Percentiles rank a stretch among this genome's conserved stretches.
These are phyloP conservation scores for Amphicarpaea edgeworthii DNA, from an alignment of 306 rosid genomes.

Conservation along the genomic window DNA sequence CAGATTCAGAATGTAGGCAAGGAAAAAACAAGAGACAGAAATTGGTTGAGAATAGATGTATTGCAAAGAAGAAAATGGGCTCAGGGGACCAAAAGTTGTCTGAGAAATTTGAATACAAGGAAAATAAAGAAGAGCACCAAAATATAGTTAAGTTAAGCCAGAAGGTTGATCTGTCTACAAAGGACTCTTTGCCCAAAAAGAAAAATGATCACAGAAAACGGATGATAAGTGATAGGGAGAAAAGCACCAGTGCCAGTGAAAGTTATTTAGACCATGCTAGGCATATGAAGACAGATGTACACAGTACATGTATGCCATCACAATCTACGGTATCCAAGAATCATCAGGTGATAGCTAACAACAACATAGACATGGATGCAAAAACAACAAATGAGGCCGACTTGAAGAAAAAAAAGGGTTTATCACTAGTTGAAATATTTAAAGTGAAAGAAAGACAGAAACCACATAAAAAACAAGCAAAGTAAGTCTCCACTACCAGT, in stretches of 20 bases:
- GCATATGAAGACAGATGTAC: conserved; percentile 42
- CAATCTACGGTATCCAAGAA: conserved; percentile 38
- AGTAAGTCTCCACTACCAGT: conserved; percentile 47
- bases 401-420: conserved; percentile 27
- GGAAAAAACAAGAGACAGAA: conserved; percentile 53
- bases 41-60: conserved; percentile 40
- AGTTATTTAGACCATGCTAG: conserved; percentile 30
- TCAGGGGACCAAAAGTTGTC: conserved; percentile 28
- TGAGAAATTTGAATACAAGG: conserved; percentile 31
- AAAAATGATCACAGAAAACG: conserved; percentile 29
- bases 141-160: conserved; percentile 37
- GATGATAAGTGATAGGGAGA: conserved; percentile 38
- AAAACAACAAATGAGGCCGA: conserved; percentile 10
- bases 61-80: conserved; percentile 41
- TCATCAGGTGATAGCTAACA: conserved; percentile 39
- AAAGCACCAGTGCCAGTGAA: conserved; percentile 26
- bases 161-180: conserved; percentile 38
- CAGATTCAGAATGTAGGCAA: conserved; percentile 45
- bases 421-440: conserved; percentile 25
- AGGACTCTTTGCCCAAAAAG: conserved; percentile 32
- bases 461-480: conserved; percentile 33
- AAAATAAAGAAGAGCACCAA: conserved; percentile 35
- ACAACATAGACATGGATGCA: conserved; percentile 37
- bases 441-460: conserved; percentile 33
- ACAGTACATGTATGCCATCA: conserved; percentile 12